phyloP scores from a whole-genome alignment of 805 yeast species.

The Candida pseudofarinosa region DNA sequence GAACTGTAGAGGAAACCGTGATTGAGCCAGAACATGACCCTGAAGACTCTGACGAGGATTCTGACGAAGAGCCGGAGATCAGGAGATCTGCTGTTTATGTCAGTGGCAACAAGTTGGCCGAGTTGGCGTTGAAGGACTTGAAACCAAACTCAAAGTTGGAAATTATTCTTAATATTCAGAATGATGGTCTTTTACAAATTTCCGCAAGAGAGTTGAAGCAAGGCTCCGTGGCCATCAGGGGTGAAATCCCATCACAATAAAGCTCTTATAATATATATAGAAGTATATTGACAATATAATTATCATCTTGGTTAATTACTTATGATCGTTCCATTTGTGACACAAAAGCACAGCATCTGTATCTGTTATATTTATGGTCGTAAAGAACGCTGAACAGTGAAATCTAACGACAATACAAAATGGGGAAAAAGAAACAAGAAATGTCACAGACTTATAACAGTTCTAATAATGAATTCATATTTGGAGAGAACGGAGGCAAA shows the following conservation, averaged over 20 bases:
- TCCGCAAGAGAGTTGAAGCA: constrained; percentile 64
- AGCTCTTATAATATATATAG: constrained; percentile 1
- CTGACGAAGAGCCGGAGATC: constrained; percentile 89
- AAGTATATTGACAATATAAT: neutral
- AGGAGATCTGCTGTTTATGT: constrained; percentile 68
- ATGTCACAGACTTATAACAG: constrained; percentile 40
- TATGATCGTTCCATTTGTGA: neutral
- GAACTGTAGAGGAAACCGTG: constrained; percentile 76
- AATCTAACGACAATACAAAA: constrained; percentile 7
- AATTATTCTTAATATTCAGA: constrained; percentile 59
- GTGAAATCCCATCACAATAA: constrained; percentile 38
- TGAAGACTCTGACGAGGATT: constrained; percentile 45
- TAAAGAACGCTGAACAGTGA: neutral
- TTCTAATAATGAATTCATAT: constrained; percentile 53
- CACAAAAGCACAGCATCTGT: neutral
- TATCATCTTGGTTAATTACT: neutral
- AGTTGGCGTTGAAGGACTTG: constrained; percentile 69
- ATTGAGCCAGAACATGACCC: constrained; percentile 62
- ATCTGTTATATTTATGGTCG: neutral
- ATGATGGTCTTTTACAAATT: constrained; percentile 60
- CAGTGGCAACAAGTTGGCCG: constrained; percentile 73
- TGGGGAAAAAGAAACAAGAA: constrained; percentile 42
- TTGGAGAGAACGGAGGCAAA: constrained; percentile 65
- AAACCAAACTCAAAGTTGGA: constrained; percentile 65
- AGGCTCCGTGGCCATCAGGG: constrained; percentile 53